These are phyloP conservation scores for Odonthalia washingtoniensis DNA, from an alignment of 31 red algal genomes.

Conservation along the genomic window DNA sequence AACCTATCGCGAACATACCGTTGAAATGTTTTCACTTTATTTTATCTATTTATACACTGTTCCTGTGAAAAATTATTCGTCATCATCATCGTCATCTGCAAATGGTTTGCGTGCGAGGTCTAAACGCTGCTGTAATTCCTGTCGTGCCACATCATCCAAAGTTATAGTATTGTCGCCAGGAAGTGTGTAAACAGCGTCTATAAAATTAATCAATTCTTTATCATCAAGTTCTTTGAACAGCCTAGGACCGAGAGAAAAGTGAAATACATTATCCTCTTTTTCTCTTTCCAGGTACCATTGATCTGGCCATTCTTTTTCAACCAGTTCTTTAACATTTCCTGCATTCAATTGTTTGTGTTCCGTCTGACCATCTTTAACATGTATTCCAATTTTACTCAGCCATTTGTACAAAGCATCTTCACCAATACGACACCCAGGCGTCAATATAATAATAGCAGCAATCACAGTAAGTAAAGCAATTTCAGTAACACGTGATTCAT, in stretches of 20 bases:
- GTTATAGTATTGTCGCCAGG: not conserved
- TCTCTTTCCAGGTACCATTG: slow-evolving; percentile 69
- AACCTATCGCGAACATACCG: slow-evolving; percentile 59
- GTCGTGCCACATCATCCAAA: slow-evolving; percentile 43
- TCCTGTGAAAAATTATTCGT: too few species aligned
- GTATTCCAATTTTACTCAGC: slow-evolving; percentile 37
- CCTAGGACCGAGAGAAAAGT: slow-evolving; percentile 52
- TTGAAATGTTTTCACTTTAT: too few species aligned
- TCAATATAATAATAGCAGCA: slow-evolving; percentile 48
- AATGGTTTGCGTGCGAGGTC: slow-evolving; percentile 32
- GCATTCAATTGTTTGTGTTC: slow-evolving; percentile 61
- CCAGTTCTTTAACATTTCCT: slow-evolving; percentile 67
- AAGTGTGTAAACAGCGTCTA: slow-evolving; percentile 52
- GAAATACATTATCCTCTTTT: slow-evolving; percentile 46
- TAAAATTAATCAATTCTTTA: slow-evolving; percentile 57
- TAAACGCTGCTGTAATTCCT: slow-evolving; percentile 49
- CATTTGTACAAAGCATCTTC: slow-evolving; percentile 39
- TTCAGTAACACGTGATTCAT: slow-evolving; percentile 15
- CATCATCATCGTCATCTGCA: slow-evolving; percentile 21
- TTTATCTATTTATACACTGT: too few species aligned
- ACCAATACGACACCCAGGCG: slow-evolving; percentile 60
- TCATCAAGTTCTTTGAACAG: slow-evolving; percentile 50
- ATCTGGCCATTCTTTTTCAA: slow-evolving; percentile 35
- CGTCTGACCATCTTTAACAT: slow-evolving; percentile 44
- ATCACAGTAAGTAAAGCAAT: slow-evolving; percentile 61